Conservation (phyloP, 495 filamentous ascomycete species). For the Cercophora samala region DNA sequence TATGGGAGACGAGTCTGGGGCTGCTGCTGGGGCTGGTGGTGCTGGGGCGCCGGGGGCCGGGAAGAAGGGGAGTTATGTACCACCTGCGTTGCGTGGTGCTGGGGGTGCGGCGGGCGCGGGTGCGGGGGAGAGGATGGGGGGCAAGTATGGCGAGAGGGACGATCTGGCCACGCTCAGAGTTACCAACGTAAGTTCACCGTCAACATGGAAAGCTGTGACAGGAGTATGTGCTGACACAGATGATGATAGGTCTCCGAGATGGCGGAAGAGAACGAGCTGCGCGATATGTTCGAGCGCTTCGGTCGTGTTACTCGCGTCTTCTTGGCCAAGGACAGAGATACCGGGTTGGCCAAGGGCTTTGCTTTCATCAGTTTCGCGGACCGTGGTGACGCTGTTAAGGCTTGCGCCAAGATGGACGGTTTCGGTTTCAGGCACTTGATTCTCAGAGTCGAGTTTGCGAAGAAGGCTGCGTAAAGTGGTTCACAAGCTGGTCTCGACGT, state of each 20-base stretch:
- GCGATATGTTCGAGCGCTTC: conserved; percentile 96
- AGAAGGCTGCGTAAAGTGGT: conserved; percentile 56
- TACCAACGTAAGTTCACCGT: conserved; percentile 74
- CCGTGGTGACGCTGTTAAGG: conserved; percentile 79
- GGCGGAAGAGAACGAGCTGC: conserved; percentile 89
- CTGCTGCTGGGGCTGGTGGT: conserved; percentile 27
- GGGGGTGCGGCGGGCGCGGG: conserved; percentile 52
- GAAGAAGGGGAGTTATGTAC: conserved; percentile 79
- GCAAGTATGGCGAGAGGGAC: conserved; percentile 86
- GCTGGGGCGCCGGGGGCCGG: conserved; percentile 54
- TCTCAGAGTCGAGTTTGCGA: conserved; percentile 86
- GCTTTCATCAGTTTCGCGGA: conserved; percentile 97
- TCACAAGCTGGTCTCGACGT: conserved; percentile 3
- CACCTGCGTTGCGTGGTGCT: conserved; percentile 82
- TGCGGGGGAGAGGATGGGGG: conserved; percentile 84
- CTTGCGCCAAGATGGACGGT: conserved; percentile 97
- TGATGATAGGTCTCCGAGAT: conserved; percentile 79
- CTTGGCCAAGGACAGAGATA: conserved; percentile 94
- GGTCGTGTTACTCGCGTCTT: conserved; percentile 96
- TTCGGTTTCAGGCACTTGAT: conserved; percentile 91
- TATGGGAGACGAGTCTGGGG: conserved; percentile 48
- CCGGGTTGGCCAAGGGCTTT: conserved; percentile 91
- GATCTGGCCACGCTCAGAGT: conserved; percentile 93
- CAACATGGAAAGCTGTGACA: background rate
- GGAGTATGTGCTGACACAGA: conserved; percentile 2